These are phyloP conservation scores for Suillus clintonianus DNA, from an alignment of 768 basidiomycete species.

Conservation along the genomic window DNA sequence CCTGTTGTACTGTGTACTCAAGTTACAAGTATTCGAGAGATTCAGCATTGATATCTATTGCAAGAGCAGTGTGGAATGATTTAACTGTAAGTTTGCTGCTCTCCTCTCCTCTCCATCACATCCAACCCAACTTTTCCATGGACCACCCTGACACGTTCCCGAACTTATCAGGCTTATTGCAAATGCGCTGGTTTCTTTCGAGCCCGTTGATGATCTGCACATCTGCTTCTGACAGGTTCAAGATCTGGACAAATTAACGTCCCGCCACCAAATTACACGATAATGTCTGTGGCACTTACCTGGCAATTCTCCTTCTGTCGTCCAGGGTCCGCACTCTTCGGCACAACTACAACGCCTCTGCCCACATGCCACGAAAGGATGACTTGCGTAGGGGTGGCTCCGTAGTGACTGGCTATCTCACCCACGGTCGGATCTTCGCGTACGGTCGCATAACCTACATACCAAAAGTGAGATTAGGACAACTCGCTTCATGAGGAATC, in stretches of 20 bases:
- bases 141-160: constrained; percentile 43
- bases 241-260: constrained; percentile 33
- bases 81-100: not conserved
- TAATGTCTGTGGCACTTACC: constrained; percentile 32
- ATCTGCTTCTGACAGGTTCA: constrained; percentile 37
- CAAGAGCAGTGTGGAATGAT: not conserved
- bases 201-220: constrained; percentile 42
- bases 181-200: constrained; percentile 40
- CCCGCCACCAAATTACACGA: not conserved
- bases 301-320: constrained; percentile 27
- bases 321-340: constrained; percentile 27
- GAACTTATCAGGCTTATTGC: constrained; percentile 39
- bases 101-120: not conserved
- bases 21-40: not conserved
- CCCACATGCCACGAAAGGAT: constrained; percentile 35
- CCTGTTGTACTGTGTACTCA: constrained; percentile 6
- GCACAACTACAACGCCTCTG: constrained; percentile 29
- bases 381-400: constrained; percentile 28
- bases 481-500: not conserved
- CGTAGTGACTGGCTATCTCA: constrained; percentile 29
- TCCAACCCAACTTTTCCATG: constrained; percentile 41
- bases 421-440: constrained; percentile 31
- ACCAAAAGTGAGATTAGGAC: constrained; percentile 8
- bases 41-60: constrained; percentile 2
- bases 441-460: constrained; percentile 24